A percentile compares a stretch with the other conserved stretches of the same genome.
These are phyloP conservation scores for Tarenaya hassleriana DNA, from an alignment of 345 rosid species.

Conservation along the genomic window DNA sequence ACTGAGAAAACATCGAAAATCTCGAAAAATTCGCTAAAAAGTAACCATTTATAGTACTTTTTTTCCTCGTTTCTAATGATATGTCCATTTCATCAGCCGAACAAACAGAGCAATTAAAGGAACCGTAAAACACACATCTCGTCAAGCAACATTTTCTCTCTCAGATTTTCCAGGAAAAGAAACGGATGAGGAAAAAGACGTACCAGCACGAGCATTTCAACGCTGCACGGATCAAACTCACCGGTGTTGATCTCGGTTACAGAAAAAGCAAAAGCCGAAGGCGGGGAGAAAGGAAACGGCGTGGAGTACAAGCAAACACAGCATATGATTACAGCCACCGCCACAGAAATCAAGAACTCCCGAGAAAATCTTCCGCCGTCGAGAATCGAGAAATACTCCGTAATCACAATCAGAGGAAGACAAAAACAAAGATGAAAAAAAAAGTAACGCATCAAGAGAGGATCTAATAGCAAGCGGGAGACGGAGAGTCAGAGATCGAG, in stretches of 20 bases:
- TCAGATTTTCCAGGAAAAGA: conserved; percentile 9
- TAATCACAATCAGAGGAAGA: too few relatives aligned
- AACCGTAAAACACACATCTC: too few relatives aligned
- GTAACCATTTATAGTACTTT: background rate
- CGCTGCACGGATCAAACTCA: conserved; percentile 32
- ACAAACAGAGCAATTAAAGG: background rate
- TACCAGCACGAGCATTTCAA: conserved; percentile 26
- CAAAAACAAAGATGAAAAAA: too few relatives aligned
- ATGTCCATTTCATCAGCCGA: background rate
- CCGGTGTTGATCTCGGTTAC: conserved; percentile 13
- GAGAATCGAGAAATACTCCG: too few relatives aligned
- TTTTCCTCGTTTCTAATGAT: background rate
- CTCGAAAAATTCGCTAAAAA: background rate
- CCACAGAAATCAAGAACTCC: conserved; percentile 25
- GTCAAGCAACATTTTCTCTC: background rate
- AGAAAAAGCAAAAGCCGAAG: conserved; percentile 12
- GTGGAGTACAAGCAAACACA: conserved; percentile 60
- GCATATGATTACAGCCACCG: conserved; percentile 25
- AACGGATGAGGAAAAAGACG: conserved; percentile 4
- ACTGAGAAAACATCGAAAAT: too few relatives aligned
- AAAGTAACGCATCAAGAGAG: too few relatives aligned
- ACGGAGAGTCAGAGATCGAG: too few relatives aligned
- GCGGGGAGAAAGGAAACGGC: conserved; percentile 16
- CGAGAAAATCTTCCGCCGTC: too few relatives aligned
- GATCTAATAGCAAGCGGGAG: too few relatives aligned